These are phyloP conservation scores for Nyssa sinensis DNA, from an alignment of 148 eudicot species.

Conservation along the genomic window DNA sequence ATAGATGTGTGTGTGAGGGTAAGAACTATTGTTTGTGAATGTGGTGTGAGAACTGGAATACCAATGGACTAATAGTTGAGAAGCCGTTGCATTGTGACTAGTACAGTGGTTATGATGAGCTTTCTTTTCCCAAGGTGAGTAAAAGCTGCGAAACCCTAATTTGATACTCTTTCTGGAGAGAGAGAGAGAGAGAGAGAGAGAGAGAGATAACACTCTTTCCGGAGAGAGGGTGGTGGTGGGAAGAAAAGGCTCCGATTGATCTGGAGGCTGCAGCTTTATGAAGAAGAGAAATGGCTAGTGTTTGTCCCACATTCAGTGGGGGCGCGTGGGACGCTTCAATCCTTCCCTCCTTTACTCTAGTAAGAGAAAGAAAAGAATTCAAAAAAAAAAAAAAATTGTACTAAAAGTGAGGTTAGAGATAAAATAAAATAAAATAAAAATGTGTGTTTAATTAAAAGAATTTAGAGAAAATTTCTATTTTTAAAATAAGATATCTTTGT, in stretches of 20 bases:
- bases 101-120: background rate
- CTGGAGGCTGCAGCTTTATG: constrained; percentile 1
- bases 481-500: too few relatives aligned
- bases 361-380: too few relatives aligned
- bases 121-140: background rate
- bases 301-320: background rate
- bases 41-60: background rate
- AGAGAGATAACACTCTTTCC: background rate
- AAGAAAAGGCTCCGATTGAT: background rate
- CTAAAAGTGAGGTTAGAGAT: too few relatives aligned
- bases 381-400: too few relatives aligned
- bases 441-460: too few relatives aligned
- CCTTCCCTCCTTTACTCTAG: too few relatives aligned
- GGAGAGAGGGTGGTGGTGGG: background rate
- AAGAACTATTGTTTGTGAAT: background rate
- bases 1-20: background rate
- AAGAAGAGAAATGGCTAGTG: background rate
- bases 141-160: constrained; percentile 10
- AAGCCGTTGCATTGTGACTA: background rate
- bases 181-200: constrained; percentile 6
- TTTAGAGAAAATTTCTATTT: too few relatives aligned
- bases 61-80: background rate
- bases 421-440: too few relatives aligned
- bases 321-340: constrained; percentile 1
- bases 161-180: constrained; percentile 2